Percentiles rank a stretch among this genome's conserved stretches.
These are phyloP conservation scores for Barnettozyma sucrosica DNA, from an alignment of 805 yeast genomes.

Conservation along the genomic window DNA sequence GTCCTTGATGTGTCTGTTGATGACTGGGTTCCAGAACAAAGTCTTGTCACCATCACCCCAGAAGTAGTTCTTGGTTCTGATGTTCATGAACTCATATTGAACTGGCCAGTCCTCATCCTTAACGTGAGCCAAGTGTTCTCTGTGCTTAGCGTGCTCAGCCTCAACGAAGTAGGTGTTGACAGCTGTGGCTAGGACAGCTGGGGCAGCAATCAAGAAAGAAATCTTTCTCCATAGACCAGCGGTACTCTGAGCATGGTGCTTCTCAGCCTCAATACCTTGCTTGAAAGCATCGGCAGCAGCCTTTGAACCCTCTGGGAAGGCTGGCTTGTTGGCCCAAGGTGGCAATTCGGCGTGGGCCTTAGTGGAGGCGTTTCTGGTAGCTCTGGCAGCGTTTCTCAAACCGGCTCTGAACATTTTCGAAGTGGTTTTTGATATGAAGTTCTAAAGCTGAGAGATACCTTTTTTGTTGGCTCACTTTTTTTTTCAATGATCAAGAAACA, in stretches of 20 bases:
- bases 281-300: conserved; percentile 61
- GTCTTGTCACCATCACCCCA: conserved; percentile 99
- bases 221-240: conserved; percentile 81
- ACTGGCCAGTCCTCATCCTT: conserved; percentile 90
- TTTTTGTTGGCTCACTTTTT: conserved; percentile 11
- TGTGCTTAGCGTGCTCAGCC: conserved; percentile 85
- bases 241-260: conserved; percentile 75
- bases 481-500: conserved; percentile 2
- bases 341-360: conserved; percentile 28
- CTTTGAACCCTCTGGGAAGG: conserved; percentile 37
- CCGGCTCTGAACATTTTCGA: conserved; percentile 39
- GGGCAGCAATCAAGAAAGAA: conserved; percentile 73
- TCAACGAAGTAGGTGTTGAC: conserved; percentile 79
- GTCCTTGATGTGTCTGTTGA: conserved; percentile 72
- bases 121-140: conserved; percentile 61
- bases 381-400: conserved; percentile 28
- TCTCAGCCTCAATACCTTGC: conserved; percentile 54
- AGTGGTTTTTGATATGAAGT: neutral
- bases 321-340: conserved; percentile 40
- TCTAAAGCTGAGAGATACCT: neutral
- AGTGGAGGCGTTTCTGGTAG: conserved; percentile 20
- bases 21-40: conserved; percentile 89
- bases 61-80: conserved; percentile 83
- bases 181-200: conserved; percentile 72
- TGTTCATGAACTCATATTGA: conserved; percentile 87